Base-by-base conservation (phyloP, 164 flowering plant genomes). In the Magnolia changhungtana region DNA sequence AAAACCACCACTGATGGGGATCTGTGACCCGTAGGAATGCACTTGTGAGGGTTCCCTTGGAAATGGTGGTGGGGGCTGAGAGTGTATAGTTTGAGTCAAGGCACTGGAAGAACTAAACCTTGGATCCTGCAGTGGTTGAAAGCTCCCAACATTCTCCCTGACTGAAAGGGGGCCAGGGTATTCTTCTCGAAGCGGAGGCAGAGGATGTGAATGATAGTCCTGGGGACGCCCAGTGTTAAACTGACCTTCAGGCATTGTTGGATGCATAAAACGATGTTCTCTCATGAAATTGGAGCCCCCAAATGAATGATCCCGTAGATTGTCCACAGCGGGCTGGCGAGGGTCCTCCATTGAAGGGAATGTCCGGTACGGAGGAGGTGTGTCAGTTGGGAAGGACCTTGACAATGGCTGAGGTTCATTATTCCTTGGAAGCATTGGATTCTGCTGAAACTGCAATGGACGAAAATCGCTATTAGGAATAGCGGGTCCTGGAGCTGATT, bases 361-460 rank as follows among this genome's bases (percentile, higher is more conserved):
- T 13, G 78, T 9, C 49, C n/a, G 84, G 71, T 75, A 72, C 73
- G 77, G 78, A 75, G 45, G 20, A 21, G 73, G 81, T 71, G 75
- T 72, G 49, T 83, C 82, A 75, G 83, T 77, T 6, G 78, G 63
- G 65, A 84, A 76, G 29, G 81, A 76, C 65, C 85, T 76, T 55
- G 58, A 11, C 49, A 78, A 51, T 72, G 72, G 74, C 73, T 82
- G 86, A 64, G 82, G 75, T 75, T 69, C 74, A 71, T 82, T 86
- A 82, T 69, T 80, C 75, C 84, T 80, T 71, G 78, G 69, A 65
- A 79, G 85, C 77, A 81, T 63, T 70, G 79, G 72, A 85, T 78
- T 78, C 69, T 77, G 90, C 77, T 80, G 88, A 82, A 79, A 83
- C n/a, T 85, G 87, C 7, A 31, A 70, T 0, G 80, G 79, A 51